Evolutionary conservation across 1,284 basidiomycete species (phyloP), one percentile per base, ranked within the genome.

Genomic region (Boletus albobrunnescens): DNA sequence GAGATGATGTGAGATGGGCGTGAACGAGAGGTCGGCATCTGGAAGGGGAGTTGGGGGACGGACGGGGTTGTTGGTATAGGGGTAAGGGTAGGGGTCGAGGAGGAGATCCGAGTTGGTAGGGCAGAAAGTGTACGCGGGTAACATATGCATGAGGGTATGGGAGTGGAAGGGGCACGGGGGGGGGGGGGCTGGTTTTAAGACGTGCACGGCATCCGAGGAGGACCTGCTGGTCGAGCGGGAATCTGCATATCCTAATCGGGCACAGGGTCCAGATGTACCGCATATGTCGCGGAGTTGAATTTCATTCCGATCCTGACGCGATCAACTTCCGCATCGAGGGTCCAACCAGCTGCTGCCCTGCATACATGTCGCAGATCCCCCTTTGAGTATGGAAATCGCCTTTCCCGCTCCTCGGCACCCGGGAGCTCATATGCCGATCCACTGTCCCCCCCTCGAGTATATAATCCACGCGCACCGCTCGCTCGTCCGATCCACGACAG

Each of bases 141-240:
- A 22, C 47, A 59, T 60, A n/a, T n/a, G n/a, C n/a, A n/a, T n/a
- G n/a, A n/a, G n/a, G n/a, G n/a, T n/a, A n/a, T n/a, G n/a, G n/a
- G n/a, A n/a, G n/a, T n/a, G n/a, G n/a, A n/a, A n/a, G n/a, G n/a
- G n/a, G n/a, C n/a, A n/a, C n/a, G n/a, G n/a, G n/a, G n/a, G n/a
- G n/a, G n/a, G n/a, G n/a, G n/a, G n/a, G n/a, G n/a, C n/a, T n/a
- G n/a, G n/a, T n/a, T 8, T 32, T 10, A 32, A 32, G 3, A 17
- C 14, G 19, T 3, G 43, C 39, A 55, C 55, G 56, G 53, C 39
- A 49, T 64, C 58, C 58, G 58, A 64, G 58, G 61, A 59, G 41
- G 12, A 47, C 39, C 17, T 31, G 19, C 24, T 27, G 32, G 17
- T 41, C 36, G 28, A 37, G 7, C 37, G 17, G 47, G 56, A n/a